Conservation (phyloP, 2,329 filamentous ascomycete genomes). For the Phoma sp. region DNA sequence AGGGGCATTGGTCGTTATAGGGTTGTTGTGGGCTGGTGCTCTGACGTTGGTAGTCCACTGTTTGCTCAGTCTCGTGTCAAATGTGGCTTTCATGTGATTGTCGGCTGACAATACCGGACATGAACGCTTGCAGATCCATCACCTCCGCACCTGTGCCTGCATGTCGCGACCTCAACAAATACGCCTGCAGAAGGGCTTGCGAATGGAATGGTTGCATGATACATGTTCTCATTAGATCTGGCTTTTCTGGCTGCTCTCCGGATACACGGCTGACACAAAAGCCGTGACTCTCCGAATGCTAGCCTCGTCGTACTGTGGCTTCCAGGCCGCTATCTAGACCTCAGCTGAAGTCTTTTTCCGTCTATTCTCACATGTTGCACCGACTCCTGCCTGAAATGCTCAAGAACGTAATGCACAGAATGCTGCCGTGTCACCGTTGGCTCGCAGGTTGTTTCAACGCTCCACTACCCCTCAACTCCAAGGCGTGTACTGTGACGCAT, state of each 20-base stretch:
- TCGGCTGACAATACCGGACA: conserved; percentile 26
- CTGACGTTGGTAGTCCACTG: conserved; percentile 19
- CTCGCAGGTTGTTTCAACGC: conserved; percentile 23
- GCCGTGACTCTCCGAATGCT: conserved; percentile 20
- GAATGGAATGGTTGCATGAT: conserved; percentile 22
- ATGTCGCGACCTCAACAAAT: conserved; percentile 14
- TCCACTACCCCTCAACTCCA: conserved; percentile 6
- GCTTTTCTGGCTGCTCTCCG: conserved; percentile 26
- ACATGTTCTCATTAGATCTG: conserved; percentile 33
- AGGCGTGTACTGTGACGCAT: conserved; percentile 8
- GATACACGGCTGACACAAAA: conserved; percentile 19
- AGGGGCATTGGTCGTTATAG: conserved; percentile 1
- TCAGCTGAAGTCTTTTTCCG: conserved; percentile 29
- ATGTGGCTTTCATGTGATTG: conserved; percentile 38
- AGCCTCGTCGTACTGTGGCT: conserved; percentile 22
- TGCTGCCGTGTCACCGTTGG: conserved; percentile 25
- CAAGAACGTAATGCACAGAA: conserved; percentile 37
- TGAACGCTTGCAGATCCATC: conserved; percentile 13
- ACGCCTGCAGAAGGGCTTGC: conserved; percentile 7
- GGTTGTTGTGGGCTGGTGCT: neutral
- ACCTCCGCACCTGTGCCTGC: conserved; percentile 9
- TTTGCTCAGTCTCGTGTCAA: conserved; percentile 18
- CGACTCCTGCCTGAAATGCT: conserved; percentile 44
- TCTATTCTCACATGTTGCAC: conserved; percentile 38
- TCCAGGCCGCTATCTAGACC: conserved; percentile 22